phyloP scores from a whole-genome alignment of 306 rosid species.

The Glycyrrhiza uralensis region DNA sequence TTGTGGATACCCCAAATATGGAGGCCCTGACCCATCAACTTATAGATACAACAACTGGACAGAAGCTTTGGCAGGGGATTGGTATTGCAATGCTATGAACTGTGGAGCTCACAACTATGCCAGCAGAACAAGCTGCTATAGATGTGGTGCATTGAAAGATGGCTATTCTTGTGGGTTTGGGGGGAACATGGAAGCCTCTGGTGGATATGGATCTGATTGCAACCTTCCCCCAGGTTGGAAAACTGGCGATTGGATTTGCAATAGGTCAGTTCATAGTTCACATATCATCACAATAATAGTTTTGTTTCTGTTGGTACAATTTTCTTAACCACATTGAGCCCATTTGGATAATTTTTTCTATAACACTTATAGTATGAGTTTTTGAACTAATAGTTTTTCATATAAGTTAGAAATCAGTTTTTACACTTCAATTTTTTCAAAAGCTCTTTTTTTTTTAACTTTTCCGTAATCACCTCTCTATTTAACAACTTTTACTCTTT shows the following conservation, averaged over 20 bases:
- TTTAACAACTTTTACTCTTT: no score
- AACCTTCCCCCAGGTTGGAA: conserved; percentile 88
- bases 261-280: conserved; percentile 46
- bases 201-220: conserved; percentile 45
- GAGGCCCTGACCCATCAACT: conserved; percentile 83
- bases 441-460: no score
- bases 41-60: conserved; percentile 60
- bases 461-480: no score
- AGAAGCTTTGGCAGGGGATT: conserved; percentile 79
- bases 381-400: no score
- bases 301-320: background rate
- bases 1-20: conserved; percentile 77
- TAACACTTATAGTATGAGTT: no score
- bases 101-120: conserved; percentile 93
- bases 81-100: conserved; percentile 65
- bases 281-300: background rate
- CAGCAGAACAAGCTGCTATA: conserved; percentile 70
- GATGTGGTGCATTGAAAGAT: conserved; percentile 55
- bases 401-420: no score
- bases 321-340: background rate
- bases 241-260: conserved; percentile 86
- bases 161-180: conserved; percentile 42
- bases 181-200: conserved; percentile 36
- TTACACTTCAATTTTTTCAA: no score
- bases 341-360: no score